Evolutionary conservation across 2,329 filamentous ascomycete genomes (phyloP), one percentile per base, ranked within the genome.

Genomic region (Blumeriella jaapii): DNA sequence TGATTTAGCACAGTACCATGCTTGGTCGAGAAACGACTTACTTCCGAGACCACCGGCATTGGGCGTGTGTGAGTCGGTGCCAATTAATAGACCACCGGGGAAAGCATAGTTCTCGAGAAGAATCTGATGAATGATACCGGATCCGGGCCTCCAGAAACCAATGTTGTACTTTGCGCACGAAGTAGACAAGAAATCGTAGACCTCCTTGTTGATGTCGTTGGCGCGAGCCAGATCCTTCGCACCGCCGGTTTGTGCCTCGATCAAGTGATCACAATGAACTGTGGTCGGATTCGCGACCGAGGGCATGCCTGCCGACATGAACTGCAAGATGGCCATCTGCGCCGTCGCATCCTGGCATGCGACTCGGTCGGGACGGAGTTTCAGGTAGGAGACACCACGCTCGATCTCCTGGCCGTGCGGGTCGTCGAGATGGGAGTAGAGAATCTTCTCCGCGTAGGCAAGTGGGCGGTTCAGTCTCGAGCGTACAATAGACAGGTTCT

Each of bases 91-190:
- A 74, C 81, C 89, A 74, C 91, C 91, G 48, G 91, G 91, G 80
- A 96, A 96, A 61, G 87, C 87, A 63, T 96, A 96, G 74, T 96
- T 96, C 70, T 98, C 91, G 40, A 96, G 76, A 46, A 96, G 66
- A 58, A 96, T 96, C 71, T 96, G 91, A 69, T 98, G 91, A 55
- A 98, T 98, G 61, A 96, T 98, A 73, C 91, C 91, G 60, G 89
- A 95, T 54, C 91, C 91, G 48, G 91, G 91, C 63, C 76, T 85
- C 91, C 91, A 98, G 80, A 96, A 96, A 70, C 91, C 91, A 62
- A 96, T 96, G 74, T 96, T 89, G 74, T 96, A 98, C 72, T 96
- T 98, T 58, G 87, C 87, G 62, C 89, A 96, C 49, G 89, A 82
- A 46, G 79, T 78, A 44, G 86, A 75, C 59, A 98, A 68, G 74